Evolutionary conservation across 169 alveolate genomes (phyloP).

Genomic region (Neospora caninum): DNA sequence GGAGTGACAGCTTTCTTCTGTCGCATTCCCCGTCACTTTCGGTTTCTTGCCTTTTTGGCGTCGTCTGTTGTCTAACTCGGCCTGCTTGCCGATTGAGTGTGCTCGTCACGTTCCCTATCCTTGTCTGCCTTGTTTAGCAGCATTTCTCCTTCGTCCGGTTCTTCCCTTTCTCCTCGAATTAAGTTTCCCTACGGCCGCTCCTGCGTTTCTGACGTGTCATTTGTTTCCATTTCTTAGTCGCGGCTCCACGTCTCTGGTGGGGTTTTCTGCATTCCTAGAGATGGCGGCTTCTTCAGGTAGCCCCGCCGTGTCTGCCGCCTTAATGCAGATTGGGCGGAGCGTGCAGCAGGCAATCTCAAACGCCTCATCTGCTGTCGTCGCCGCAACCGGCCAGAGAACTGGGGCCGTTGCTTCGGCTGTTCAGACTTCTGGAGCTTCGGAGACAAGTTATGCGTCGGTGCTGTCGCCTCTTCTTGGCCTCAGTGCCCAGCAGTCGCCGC

Average conservation of each 20-base stretch:
- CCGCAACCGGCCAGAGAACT: background rate
- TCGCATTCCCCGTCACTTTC: too few species aligned
- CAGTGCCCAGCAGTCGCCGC: background rate
- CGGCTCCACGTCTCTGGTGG: background rate
- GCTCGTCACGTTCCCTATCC: too few species aligned
- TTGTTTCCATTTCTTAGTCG: background rate
- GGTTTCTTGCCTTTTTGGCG: too few species aligned
- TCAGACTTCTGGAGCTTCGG: background rate
- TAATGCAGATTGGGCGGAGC: background rate
- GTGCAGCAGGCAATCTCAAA: background rate
- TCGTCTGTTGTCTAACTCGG: too few species aligned
- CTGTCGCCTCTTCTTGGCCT: background rate
- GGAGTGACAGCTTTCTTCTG: too few species aligned
- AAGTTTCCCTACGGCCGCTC: background rate
- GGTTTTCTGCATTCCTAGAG: background rate
- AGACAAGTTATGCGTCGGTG: background rate
- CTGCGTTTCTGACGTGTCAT: background rate
- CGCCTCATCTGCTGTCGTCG: background rate
- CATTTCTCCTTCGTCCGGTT: too few species aligned
- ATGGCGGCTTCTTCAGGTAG: background rate
- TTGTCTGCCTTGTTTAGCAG: too few species aligned
- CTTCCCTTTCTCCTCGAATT: background rate
- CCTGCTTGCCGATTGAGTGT: too few species aligned
- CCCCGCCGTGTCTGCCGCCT: slow-evolving; percentile 6
- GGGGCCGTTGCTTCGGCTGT: background rate